Evolutionary conservation across 495 filamentous ascomycete species (phyloP).

Genomic region (Neohortaea acidophila): DNA sequence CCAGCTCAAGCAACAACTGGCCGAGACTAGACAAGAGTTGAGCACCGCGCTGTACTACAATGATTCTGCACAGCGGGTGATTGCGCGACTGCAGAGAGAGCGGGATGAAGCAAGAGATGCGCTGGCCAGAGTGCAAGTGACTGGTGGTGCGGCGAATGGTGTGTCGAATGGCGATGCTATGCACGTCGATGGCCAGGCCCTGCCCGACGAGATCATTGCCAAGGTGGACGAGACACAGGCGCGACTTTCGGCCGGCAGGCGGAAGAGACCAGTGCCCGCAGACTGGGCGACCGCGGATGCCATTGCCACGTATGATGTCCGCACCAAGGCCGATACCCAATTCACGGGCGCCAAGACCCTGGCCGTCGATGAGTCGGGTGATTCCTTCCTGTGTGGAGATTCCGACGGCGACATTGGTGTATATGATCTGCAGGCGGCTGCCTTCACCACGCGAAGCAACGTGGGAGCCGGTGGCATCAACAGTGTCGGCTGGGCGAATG

Average conservation of each 20-base stretch:
- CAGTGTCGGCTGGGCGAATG: constrained; percentile 63
- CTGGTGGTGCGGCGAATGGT: constrained; percentile 15
- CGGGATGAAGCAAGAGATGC: constrained; percentile 86
- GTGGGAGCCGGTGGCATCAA: constrained; percentile 51
- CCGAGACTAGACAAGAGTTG: constrained; percentile 83
- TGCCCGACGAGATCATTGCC: constrained; percentile 56
- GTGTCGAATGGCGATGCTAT: constrained; percentile 60
- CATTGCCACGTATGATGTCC: constrained; percentile 50
- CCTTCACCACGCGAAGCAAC: constrained; percentile 17
- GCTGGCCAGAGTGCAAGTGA: constrained; percentile 68
- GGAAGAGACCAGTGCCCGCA: constrained; percentile 73
- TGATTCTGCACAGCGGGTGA: constrained; percentile 86
- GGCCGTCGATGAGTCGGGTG: constrained; percentile 47
- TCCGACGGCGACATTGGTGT: constrained; percentile 60
- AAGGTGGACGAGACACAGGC: constrained; percentile 66
- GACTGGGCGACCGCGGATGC: constrained; percentile 67
- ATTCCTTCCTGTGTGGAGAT: constrained; percentile 66
- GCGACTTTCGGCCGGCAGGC: constrained; percentile 64
- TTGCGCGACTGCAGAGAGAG: constrained; percentile 74
- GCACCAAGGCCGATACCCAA: constrained; percentile 43
- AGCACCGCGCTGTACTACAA: constrained; percentile 88
- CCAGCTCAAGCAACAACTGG: constrained; percentile 70
- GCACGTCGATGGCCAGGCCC: constrained; percentile 63
- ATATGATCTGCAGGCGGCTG: constrained; percentile 46
- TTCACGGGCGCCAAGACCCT: constrained; percentile 51